Evolutionary conservation across 2,329 filamentous ascomycete genomes (phyloP).

Genomic region (Trichoderma pleuroti): DNA sequence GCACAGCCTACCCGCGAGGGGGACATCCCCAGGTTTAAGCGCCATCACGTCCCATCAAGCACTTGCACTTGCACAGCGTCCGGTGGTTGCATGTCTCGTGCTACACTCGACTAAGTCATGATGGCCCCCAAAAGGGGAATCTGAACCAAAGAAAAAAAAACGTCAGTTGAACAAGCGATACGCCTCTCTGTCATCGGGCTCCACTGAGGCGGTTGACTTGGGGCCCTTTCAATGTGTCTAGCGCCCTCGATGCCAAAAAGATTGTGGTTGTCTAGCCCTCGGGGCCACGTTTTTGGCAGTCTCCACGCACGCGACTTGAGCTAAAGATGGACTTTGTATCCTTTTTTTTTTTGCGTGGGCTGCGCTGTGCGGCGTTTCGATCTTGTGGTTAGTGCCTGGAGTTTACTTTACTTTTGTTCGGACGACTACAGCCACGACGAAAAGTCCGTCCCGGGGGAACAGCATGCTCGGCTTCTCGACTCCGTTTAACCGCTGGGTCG

Average conservation of each 20-base stretch:
- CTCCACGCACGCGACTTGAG: not conserved
- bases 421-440: not conserved
- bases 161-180: not conserved
- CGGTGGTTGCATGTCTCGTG: not conserved
- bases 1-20: slow-evolving; percentile 9
- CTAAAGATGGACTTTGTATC: not conserved
- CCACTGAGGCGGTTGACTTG: slow-evolving; percentile 1
- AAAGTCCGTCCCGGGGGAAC: not conserved
- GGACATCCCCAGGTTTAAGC: slow-evolving; percentile 5
- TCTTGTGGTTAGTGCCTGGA: not conserved
- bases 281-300: not conserved
- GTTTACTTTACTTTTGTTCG: not conserved
- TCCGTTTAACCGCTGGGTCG: slow-evolving; percentile 2
- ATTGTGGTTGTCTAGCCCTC: not conserved
- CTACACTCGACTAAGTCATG: not conserved
- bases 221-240: not conserved
- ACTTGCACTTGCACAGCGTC: not conserved
- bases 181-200: slow-evolving; percentile 1
- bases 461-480: not conserved
- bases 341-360: not conserved
- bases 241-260: not conserved
- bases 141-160: too few species aligned
- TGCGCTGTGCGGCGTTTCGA: not conserved
- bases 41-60: not conserved
- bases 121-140: not conserved